Percentiles rank a stretch among this genome's conserved stretches.
Conservation (phyloP, 192 early-diverging fungal species). For the Podila minutissima region DNA sequence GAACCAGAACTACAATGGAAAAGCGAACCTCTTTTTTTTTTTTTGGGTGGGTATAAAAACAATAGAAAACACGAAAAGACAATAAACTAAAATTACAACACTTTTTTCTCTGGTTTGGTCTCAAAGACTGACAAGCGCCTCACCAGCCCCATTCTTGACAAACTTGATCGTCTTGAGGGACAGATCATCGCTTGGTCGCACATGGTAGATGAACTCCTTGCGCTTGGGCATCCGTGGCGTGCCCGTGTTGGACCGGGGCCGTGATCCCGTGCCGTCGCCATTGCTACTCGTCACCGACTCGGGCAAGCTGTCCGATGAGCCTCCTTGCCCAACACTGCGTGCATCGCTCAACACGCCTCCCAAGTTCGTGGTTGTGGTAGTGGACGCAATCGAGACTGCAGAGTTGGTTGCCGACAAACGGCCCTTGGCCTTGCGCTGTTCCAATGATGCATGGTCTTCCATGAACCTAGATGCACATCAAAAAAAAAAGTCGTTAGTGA, state of each 20-base stretch:
- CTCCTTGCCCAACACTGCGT: background rate
- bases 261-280: background rate
- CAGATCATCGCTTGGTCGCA: constrained; percentile 46
- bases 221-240: constrained; percentile 12
- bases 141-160: constrained; percentile 39
- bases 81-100: no score
- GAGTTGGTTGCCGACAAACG: constrained; percentile 37
- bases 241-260: background rate
- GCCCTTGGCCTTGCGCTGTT: constrained; percentile 37
- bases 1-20: no score
- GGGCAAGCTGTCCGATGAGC: background rate
- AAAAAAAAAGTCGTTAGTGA: background rate
- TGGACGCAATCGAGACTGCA: constrained; percentile 30
- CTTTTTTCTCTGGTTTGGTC: constrained; percentile 9
- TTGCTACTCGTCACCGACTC: background rate
- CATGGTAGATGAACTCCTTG: constrained; percentile 36
- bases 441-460: constrained; percentile 46
- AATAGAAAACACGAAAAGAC: no score
- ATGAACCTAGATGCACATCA: constrained; percentile 33
- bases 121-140: constrained; percentile 21
- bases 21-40: no score
- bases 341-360: background rate
- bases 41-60: no score
- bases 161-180: constrained; percentile 46
- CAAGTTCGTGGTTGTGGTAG: constrained; percentile 15